Evolutionary conservation across 2,329 filamentous ascomycete genomes (phyloP), one percentile per base, ranked within the genome.

Genomic region (Metarhizium robertsii): DNA sequence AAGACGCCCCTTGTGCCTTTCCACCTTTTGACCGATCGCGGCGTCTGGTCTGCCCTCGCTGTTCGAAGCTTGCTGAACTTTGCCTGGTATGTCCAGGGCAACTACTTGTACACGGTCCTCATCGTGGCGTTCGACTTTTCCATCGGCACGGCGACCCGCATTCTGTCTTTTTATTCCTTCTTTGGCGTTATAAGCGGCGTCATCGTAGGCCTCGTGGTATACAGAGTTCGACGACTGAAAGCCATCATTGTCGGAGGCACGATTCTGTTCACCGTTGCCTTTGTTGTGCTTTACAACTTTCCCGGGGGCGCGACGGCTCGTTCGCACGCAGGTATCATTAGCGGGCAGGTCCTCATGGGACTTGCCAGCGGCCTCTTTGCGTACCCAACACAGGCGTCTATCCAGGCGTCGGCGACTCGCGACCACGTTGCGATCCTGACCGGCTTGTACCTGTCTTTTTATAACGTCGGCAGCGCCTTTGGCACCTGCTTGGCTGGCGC

Each of bases 51-150:
- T 2, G 78, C 81, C 0, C 66, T 85, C 10, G 80, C 78, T 0
- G 79, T 86, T 47, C 75, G 73, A 2, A 67, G 69, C 55, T 62
- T 77, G 54, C 69, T 80, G 48, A 79, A 76, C 62, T 74, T 78
- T 56, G 71, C 75, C 2, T 85, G 79, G 80, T 77, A 75, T 52
- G 71, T 81, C 20, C 81, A 85, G 62, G 79, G 76, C 40, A 79
- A 83, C 61, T 85, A 79, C 60, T 69, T 85, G 0, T 85, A 78
- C 63, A 83, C 81, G 0, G 76, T 85, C 0, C 76, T 85, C 2
- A 65, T 79, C 6, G 79, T 85, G 10, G 75, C 75, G 2, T 85
- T 84, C 59, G 75, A 81, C 62, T 79, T 83, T 61, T 75, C 76
- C 2, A 69, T 79, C 36, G 73, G 73, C 54, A 77, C 71, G 10